These are phyloP conservation scores for Carex sylvatica DNA, from an alignment of 202 grass and related monocot genomes.

Conservation along the genomic window DNA sequence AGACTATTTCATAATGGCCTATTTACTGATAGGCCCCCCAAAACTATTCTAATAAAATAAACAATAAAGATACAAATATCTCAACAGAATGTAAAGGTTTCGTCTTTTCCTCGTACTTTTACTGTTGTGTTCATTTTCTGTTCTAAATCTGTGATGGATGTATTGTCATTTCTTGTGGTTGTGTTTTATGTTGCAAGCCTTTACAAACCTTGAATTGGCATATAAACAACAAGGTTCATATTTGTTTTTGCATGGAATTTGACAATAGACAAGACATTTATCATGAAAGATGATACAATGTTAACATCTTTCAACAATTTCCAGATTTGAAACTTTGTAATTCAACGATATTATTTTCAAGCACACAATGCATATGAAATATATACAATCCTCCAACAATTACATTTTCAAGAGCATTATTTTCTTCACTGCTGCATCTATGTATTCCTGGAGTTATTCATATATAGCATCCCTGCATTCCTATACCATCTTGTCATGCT, in stretches of 20 bases:
- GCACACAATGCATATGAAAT: not conserved
- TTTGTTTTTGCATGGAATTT: not conserved
- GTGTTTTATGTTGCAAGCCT: not conserved
- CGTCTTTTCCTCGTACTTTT: no score
- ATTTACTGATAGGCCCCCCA: no score
- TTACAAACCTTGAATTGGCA: not conserved
- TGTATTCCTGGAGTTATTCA: not conserved
- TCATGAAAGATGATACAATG: not conserved
- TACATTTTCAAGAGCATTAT: not conserved
- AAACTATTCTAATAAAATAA: no score
- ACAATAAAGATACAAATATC: no score
- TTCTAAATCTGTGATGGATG: not conserved
- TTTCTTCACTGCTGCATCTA: not conserved
- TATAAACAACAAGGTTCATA: not conserved
- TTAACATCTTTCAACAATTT: not conserved
- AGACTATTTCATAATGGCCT: no score
- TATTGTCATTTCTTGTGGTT: not conserved
- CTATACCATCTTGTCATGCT: no score
- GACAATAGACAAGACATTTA: not conserved
- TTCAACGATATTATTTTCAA: not conserved
- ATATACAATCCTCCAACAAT: conserved; percentile 2
- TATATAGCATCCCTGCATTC: no score
- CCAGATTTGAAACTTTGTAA: not conserved
- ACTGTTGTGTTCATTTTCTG: no score
- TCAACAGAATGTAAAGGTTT: no score